A percentile compares a stretch with the other conserved stretches of the same genome.
phyloP scores from a whole-genome alignment of 106 monocot species.

The Ottelia alismoides region DNA sequence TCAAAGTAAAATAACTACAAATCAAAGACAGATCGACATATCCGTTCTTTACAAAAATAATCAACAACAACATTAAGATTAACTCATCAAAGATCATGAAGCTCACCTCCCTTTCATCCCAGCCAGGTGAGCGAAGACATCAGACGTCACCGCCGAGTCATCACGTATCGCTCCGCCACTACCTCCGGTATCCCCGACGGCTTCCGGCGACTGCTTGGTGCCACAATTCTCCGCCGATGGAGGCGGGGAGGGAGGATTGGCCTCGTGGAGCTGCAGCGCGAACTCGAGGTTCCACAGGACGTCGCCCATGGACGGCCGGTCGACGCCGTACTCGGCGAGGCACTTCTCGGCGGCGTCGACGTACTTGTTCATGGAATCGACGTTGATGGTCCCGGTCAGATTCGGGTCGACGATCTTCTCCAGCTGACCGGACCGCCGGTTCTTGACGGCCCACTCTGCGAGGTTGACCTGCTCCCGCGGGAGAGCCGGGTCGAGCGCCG shows the following conservation, averaged over 20 bases:
- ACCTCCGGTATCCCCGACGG: neutral
- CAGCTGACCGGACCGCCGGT: slow-evolving; percentile 5
- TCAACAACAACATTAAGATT: no score
- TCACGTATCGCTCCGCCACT: neutral
- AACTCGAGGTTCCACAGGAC: slow-evolving; percentile 14
- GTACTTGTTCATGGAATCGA: no score
- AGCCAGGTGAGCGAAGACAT: neutral
- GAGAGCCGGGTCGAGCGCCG: slow-evolving; percentile 9
- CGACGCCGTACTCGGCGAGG: no score
- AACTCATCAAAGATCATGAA: no score
- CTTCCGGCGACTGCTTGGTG: neutral
- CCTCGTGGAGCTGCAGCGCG: slow-evolving; percentile 16
- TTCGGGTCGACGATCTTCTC: slow-evolving; percentile 14
- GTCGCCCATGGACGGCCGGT: slow-evolving; percentile 14
- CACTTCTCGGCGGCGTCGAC: no score
- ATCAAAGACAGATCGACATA: no score
- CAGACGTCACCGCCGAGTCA: neutral
- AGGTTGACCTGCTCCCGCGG: slow-evolving; percentile 13
- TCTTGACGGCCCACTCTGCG: slow-evolving; percentile 12
- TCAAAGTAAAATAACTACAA: no score
- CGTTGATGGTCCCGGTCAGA: no score
- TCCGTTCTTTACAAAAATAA: no score
- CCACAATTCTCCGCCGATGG: no score
- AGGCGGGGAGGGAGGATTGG: no score
- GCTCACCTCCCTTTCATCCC: slow-evolving; percentile 4